Evolutionary conservation across 2,329 filamentous ascomycete species (phyloP), one percentile per base, ranked within the genome.

Genomic region (Alternaria consortialis): DNA sequence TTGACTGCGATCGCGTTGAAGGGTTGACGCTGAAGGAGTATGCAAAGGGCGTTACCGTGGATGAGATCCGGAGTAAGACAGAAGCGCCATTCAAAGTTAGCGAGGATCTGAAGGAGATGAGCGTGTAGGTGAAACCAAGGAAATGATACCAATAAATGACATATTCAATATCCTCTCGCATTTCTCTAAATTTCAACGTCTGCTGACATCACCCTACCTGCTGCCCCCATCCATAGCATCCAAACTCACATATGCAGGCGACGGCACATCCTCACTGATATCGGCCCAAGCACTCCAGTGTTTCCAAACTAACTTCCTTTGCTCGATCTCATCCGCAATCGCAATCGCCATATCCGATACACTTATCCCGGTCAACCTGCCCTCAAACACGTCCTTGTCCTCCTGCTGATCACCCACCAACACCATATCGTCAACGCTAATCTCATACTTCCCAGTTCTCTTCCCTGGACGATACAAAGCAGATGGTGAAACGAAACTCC

Each of bases 31-130:
- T 97, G 54, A 84, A 93, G 67, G 93, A 97, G 81, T 87, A 95
- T 73, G 93, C 93, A 2, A 91, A 95, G 64, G 92, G 92, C 31
- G 91, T 96, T 6, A 94, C 91, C 0, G 91, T 97, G 6, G 93
- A 97, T 8, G 93, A 97, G 83, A 87, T 97, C 72, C 91, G 89
- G 85, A 85, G 85, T 74, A 97, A 97, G 87, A 97, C 93, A 0
- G 93, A 93, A 73, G 93, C 93, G 20, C 89, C 91, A 0, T 97
- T 97, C 83, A 87, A 84, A 68, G 91, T 97, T 25, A 87, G 91
- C 1, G 88, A 94, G 46, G 87, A 93, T 67, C 77, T 97, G 69
- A 93, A 93, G 84, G 87, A 91, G 44, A 95, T 95, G 92, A 56
- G 64, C 12, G 64, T 78, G 11, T 77, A 61, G 55, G 13, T 31